phyloP scores from a whole-genome alignment of 208 protist species.

The Wallacemonas sp. region DNA sequence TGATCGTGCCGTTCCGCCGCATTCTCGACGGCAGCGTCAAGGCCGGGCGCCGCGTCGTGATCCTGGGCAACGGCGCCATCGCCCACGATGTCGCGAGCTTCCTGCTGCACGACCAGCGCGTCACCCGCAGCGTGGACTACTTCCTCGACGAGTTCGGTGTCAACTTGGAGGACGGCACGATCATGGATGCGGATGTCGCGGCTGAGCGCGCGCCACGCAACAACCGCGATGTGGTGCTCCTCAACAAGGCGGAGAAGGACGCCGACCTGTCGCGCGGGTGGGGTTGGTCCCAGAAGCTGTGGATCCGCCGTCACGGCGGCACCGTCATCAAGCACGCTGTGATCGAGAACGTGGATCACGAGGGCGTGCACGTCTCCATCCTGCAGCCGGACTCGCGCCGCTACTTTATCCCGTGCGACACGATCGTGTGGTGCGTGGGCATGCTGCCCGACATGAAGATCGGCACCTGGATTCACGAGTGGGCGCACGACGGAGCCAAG shows the following conservation, averaged over 20 bases:
- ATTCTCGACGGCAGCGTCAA: constrained; percentile 81
- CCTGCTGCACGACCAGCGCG: constrained; percentile 79
- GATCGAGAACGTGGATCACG: constrained; percentile 66
- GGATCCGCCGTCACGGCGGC: constrained; percentile 71
- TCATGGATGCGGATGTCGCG: constrained; percentile 27
- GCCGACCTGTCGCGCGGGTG: constrained; percentile 75
- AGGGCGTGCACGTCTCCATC: constrained; percentile 67
- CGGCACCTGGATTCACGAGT: constrained; percentile 87
- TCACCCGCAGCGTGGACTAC: constrained; percentile 62
- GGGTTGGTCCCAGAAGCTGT: constrained; percentile 86
- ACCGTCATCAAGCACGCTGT: constrained; percentile 67
- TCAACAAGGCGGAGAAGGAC: constrained; percentile 80
- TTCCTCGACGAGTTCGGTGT: constrained; percentile 87
- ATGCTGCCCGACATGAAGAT: constrained; percentile 83
- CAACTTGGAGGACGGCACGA: constrained; percentile 61
- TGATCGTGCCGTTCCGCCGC: constrained; percentile 74
- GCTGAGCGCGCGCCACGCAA: constrained; percentile 53
- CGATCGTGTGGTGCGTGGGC: constrained; percentile 81
- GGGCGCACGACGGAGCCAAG: constrained; percentile 83
- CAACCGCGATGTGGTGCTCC: constrained; percentile 76
- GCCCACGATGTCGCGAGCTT: constrained; percentile 85
- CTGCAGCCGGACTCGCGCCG: constrained; percentile 42
- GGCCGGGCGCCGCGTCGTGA: constrained; percentile 76
- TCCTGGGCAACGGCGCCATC: constrained; percentile 86
- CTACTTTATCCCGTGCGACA: constrained; percentile 79